These are phyloP conservation scores for Schizochytrium sp. DNA, from an alignment of 108 stramenopile species.

Conservation along the genomic window DNA sequence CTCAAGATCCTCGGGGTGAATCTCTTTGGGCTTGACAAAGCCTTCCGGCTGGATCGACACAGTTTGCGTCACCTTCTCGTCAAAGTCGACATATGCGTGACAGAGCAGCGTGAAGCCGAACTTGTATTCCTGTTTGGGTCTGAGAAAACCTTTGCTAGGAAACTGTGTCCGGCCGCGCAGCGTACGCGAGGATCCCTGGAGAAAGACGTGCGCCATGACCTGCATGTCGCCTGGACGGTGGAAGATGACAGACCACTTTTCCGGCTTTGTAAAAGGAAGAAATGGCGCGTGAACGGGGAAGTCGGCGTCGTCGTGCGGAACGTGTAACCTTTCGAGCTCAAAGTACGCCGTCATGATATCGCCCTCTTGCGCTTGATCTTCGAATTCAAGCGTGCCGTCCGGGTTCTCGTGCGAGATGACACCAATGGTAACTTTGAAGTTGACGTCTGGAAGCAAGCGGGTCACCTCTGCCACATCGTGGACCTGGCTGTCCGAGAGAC, in stretches of 20 bases:
- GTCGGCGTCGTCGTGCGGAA: not conserved
- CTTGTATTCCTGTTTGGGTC: not conserved
- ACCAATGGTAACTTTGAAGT: not conserved
- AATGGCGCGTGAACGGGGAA: constrained; percentile 20
- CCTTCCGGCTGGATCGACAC: not conserved
- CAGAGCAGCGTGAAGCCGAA: constrained; percentile 7
- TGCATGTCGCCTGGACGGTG: not conserved
- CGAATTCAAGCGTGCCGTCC: not conserved
- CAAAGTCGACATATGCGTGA: constrained; percentile 22
- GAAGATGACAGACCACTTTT: constrained; percentile 21
- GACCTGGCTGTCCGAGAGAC: not conserved
- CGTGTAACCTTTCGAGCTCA: not conserved
- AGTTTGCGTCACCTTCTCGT: not conserved
- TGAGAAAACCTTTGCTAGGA: not conserved
- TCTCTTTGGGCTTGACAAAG: not conserved
- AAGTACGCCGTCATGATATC: not conserved
- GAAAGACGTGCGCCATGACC: not conserved
- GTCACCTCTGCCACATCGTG: not conserved
- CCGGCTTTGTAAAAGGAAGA: not conserved
- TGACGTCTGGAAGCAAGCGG: constrained; percentile 1
- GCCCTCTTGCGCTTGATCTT: not conserved
- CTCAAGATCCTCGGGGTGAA: constrained; percentile 27
- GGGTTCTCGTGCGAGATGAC: constrained; percentile 20
- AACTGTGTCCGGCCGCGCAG: constrained; percentile 10
- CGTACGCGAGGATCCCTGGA: not conserved